A percentile compares a stretch with the other conserved stretches of the same genome.
These are phyloP conservation scores for Coemansia sp. DNA, from an alignment of 192 early-diverging fungal species.

Conservation along the genomic window DNA sequence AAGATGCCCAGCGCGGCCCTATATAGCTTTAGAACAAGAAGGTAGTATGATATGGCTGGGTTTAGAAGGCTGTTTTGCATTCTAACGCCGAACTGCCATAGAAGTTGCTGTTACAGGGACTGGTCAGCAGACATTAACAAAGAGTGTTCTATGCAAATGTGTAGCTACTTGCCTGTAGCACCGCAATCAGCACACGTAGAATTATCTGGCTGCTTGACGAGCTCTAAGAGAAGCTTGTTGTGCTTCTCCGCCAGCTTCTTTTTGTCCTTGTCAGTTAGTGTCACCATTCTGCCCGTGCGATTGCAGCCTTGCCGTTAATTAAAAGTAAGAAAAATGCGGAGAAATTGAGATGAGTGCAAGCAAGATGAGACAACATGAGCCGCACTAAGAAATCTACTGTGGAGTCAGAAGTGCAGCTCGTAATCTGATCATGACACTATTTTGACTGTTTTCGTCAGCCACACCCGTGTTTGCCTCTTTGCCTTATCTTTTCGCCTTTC, in stretches of 20 bases:
- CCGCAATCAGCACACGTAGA: conserved; percentile 77
- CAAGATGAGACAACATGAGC: not conserved
- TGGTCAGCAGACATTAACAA: not conserved
- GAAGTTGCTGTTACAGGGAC: not conserved
- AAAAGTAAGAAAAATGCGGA: not conserved
- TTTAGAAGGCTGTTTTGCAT: not conserved
- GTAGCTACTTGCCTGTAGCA: conserved; percentile 60
- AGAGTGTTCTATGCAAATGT: not conserved
- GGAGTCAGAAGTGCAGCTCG: not conserved
- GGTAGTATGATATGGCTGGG: not conserved
- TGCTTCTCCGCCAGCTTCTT: conserved; percentile 72
- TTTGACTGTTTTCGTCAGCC: not conserved
- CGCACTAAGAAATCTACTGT: not conserved
- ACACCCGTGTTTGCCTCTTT: not conserved
- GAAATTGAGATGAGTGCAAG: not conserved
- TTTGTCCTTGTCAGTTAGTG: conserved; percentile 57
- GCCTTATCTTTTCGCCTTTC: not conserved
- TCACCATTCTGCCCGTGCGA: conserved; percentile 28
- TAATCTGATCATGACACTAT: not conserved
- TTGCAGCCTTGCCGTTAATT: not conserved
- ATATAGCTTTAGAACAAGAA: conserved; percentile 3
- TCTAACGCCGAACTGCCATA: not conserved
- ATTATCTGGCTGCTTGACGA: conserved; percentile 72
- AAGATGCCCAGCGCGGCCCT: conserved; percentile 89
- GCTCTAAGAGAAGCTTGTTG: conserved; percentile 67